Percentiles rank a stretch among this genome's conserved stretches.
Evolutionary conservation across 2,329 filamentous ascomycete genomes (phyloP).

Genomic region (Knoxdaviesia capensis): DNA sequence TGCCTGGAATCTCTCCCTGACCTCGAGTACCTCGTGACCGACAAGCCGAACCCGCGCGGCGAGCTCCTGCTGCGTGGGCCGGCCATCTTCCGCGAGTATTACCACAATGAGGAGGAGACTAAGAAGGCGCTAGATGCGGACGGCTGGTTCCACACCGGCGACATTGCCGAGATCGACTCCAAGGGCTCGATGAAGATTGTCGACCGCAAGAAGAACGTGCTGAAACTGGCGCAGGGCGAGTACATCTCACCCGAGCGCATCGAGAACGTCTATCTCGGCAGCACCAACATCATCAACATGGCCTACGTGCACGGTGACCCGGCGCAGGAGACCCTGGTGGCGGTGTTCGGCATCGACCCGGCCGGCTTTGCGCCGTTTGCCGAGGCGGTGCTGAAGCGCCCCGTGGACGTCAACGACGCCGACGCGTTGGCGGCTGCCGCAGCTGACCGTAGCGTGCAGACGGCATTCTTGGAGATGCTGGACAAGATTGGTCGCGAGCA

Average conservation of each 20-base stretch:
- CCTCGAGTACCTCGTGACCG: constrained; percentile 76
- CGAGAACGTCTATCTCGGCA: constrained; percentile 82
- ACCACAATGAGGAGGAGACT: constrained; percentile 78
- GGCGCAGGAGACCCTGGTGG: constrained; percentile 63
- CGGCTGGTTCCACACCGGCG: constrained; percentile 94
- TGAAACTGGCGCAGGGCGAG: constrained; percentile 93
- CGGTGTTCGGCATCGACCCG: constrained; percentile 73
- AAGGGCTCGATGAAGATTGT: constrained; percentile 80
- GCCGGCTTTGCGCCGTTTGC: constrained; percentile 67
- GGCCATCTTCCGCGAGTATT: constrained; percentile 72
- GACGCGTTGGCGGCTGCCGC: constrained; percentile 47
- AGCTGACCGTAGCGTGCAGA: constrained; percentile 48
- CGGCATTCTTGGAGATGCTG: constrained; percentile 58
- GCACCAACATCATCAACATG: constrained; percentile 55
- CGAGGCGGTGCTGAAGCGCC: constrained; percentile 51
- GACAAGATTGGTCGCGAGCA: constrained; percentile 60
- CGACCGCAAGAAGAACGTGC: constrained; percentile 96
- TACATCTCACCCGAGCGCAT: constrained; percentile 96
- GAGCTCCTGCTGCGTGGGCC: constrained; percentile 71
- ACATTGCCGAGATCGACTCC: constrained; percentile 72
- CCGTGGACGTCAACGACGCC: constrained; percentile 42
- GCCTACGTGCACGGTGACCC: constrained; percentile 85
- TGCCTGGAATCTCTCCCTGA: constrained; percentile 79
- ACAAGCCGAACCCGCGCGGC: constrained; percentile 77
- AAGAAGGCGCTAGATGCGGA: constrained; percentile 62